Evolutionary conservation across 2,329 filamentous ascomycete genomes (phyloP), one percentile per base, ranked within the genome.

Genomic region (Phyllosticta paracitricarpa): DNA sequence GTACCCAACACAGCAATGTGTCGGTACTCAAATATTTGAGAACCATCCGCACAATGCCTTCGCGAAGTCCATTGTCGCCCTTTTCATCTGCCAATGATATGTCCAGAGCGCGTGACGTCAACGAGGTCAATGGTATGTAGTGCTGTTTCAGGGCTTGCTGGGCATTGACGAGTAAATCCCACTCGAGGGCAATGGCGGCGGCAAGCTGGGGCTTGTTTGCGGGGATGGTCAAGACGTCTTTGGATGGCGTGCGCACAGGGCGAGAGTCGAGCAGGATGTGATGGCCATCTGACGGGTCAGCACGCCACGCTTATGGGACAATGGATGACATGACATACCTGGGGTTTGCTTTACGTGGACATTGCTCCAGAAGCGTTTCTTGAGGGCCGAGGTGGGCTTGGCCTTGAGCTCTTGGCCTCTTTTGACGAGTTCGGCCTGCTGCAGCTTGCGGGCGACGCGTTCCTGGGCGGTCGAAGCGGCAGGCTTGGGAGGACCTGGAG

Each of bases 21-120:
- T 99, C 94, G 0, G 94, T 97, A 68, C 91, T 86, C 26, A 99
- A 82, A 74, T 97, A 97, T 55, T 88, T 84, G 81, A 97, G 83
- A 58, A 94, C 77, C 65, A 84, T 86, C 19, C 78, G 79, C 17
- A 88, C 77, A 55, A 97, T 85, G 51, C 82, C 78, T 0, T 81
- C 72, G 40, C 92, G 82, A 48, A 88, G 80, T 25, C 79, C 77
- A 17, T 69, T 71, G 51, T 78, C 73, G 2, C 78, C 79, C 9
- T 74, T 65, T 0, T 71, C 72, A 66, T 96, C 89, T 66, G 91
- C 87, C 22, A 80, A 80, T 56, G 79, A 80, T 61, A 97, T 89
- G 71, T 97, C 93, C 30, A 93, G 75, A 0, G 91, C 93, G 54
- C 94, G 87, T 64, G 91, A 90, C 24, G 87, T 80, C 17, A 97